phyloP scores from a whole-genome alignment of 345 rosid genomes.

The Citrus mangshanensis region DNA sequence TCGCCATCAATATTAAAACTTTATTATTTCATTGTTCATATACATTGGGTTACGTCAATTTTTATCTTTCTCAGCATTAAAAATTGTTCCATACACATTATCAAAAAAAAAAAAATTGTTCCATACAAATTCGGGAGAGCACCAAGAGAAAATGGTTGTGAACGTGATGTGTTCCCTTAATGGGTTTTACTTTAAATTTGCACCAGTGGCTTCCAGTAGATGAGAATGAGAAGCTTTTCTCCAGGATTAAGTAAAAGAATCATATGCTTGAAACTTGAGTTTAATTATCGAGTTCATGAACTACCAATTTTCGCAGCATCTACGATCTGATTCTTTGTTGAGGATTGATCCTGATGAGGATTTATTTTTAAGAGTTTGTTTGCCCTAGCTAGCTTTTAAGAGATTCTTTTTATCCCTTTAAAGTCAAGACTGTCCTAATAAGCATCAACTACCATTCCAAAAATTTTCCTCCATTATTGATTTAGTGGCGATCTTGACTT shows the following conservation, averaged over 20 bases:
- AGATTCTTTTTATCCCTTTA: background rate
- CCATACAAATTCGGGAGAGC: constrained; percentile 11
- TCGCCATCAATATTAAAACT: too few species aligned
- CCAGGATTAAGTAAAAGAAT: constrained; percentile 13
- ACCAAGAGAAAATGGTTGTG: constrained; percentile 3
- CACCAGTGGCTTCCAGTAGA: constrained; percentile 13
- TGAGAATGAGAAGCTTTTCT: background rate
- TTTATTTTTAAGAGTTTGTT: background rate
- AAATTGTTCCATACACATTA: background rate
- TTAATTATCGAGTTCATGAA: background rate
- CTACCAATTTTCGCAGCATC: background rate
- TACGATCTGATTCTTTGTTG: background rate
- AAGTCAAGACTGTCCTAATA: background rate
- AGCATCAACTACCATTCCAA: background rate
- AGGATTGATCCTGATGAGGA: background rate
- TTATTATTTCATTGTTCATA: background rate
- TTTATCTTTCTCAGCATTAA: background rate
- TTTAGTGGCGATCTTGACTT: background rate
- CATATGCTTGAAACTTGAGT: constrained; percentile 12
- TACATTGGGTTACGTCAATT: background rate
- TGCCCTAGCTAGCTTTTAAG: background rate
- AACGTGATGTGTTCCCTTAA: background rate
- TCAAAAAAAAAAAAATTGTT: background rate
- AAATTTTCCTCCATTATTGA: background rate
- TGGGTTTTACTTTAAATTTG: constrained; percentile 16